These are phyloP conservation scores for Dryadomyces quercus-mongolicae DNA, from an alignment of 2,329 filamentous ascomycete species.

Conservation along the genomic window DNA sequence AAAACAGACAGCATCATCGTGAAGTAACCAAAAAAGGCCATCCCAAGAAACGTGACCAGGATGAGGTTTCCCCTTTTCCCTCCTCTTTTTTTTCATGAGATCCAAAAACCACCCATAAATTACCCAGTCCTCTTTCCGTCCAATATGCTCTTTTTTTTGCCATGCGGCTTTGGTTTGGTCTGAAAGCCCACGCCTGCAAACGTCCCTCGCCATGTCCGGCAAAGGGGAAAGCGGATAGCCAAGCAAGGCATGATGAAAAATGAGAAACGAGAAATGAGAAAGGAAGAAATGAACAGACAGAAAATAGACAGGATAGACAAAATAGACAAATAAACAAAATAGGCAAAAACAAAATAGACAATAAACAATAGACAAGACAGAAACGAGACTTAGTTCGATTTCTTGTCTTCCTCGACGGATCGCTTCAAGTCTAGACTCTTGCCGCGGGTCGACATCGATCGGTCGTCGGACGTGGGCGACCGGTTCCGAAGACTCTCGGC, in stretches of 20 bases:
- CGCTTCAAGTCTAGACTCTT: slow-evolving; percentile 10
- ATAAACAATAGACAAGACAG: background rate
- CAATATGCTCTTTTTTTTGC: background rate
- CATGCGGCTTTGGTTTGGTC: background rate
- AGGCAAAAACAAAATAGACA: background rate
- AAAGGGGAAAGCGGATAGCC: background rate
- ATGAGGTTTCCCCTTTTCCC: background rate
- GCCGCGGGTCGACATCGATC: background rate
- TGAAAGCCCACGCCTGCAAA: no score
- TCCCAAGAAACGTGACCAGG: background rate
- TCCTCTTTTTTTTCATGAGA: background rate
- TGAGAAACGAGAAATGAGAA: background rate
- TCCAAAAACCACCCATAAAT: background rate
- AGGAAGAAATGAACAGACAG: background rate
- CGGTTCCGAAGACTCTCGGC: slow-evolving; percentile 43
- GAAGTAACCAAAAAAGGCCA: background rate
- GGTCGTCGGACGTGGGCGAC: slow-evolving; percentile 30
- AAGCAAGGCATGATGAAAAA: background rate
- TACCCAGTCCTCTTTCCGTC: background rate
- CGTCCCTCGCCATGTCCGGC: background rate
- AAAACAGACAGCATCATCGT: background rate
- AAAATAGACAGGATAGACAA: background rate
- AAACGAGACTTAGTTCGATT: background rate
- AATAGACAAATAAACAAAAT: background rate
- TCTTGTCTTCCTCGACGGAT: slow-evolving; percentile 6